Evolutionary conservation across 1,284 basidiomycete species (phyloP).

Genomic region (Rhodotorula mucilaginosa): DNA sequence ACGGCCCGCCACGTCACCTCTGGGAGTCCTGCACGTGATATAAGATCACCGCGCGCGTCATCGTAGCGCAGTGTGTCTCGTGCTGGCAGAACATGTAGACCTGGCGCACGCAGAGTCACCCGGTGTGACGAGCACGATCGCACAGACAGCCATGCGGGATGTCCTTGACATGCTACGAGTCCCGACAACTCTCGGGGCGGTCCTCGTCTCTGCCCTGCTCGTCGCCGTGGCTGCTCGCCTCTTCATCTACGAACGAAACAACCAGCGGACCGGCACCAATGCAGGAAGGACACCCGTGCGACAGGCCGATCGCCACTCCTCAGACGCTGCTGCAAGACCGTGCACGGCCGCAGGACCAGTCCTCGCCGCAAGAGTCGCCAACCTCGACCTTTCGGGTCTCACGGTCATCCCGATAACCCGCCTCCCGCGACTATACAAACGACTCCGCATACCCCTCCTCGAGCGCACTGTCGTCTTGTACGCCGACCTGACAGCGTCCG

Average conservation of each 20-base stretch:
- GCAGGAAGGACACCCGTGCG: background rate
- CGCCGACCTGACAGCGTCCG: conserved; percentile 19
- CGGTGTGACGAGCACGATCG: background rate
- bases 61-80: no score
- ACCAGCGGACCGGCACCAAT: background rate
- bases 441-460: conserved; percentile 9
- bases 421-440: conserved; percentile 18
- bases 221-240: background rate
- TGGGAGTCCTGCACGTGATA: no score
- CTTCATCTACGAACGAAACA: background rate
- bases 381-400: conserved; percentile 24
- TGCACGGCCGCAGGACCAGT: conserved; percentile 13
- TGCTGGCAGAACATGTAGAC: no score
- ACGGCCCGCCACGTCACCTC: no score
- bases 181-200: background rate
- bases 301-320: background rate
- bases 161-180: background rate
- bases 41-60: no score
- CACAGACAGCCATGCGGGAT: background rate
- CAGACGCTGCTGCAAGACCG: background rate
- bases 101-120: no score
- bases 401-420: conserved; percentile 28
- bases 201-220: background rate
- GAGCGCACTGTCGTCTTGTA: background rate
- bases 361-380: conserved; percentile 11